Evolutionary conservation across 257 asterid species (phyloP).

Genomic region (Solanum appendiculatum): DNA sequence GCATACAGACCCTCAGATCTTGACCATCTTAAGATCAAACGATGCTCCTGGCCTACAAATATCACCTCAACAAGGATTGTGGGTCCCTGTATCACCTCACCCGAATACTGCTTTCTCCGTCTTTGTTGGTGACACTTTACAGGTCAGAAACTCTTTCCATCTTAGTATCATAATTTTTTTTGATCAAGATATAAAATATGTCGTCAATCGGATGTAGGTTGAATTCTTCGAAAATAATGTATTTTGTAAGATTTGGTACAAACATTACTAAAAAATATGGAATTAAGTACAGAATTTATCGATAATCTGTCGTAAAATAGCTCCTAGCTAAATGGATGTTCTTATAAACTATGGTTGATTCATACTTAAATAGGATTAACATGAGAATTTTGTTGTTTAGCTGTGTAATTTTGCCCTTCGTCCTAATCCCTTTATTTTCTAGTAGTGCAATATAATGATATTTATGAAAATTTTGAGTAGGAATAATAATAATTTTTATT

Average conservation of each 20-base stretch:
- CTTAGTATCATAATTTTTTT: neutral
- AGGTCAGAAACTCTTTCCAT: constrained; percentile 19
- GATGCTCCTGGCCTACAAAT: constrained; percentile 51
- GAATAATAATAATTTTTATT: neutral
- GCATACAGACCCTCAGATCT: constrained; percentile 91
- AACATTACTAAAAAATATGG: neutral
- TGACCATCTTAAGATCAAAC: constrained; percentile 57
- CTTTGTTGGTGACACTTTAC: constrained; percentile 65
- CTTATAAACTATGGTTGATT: too few relatives aligned
- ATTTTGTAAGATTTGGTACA: neutral
- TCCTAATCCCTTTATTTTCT: too few relatives aligned
- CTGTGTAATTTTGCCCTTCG: too few relatives aligned
- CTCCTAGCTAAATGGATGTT: neutral
- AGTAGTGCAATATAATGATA: too few relatives aligned
- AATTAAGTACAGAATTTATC: too few relatives aligned
- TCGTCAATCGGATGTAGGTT: rapidly evolving
- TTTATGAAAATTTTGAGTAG: neutral
- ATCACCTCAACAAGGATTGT: constrained; percentile 39
- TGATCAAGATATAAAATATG: neutral
- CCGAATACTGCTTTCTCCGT: constrained; percentile 34
- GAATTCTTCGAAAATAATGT: neutral
- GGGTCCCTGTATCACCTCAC: constrained; percentile 49
- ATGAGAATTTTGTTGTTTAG: too few relatives aligned
- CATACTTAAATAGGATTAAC: neutral
- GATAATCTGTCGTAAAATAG: neutral